Percentiles rank a stretch among this genome's conserved stretches.
Conservation (phyloP, 148 eudicot genomes). For the Nepenthes mirabilis region DNA sequence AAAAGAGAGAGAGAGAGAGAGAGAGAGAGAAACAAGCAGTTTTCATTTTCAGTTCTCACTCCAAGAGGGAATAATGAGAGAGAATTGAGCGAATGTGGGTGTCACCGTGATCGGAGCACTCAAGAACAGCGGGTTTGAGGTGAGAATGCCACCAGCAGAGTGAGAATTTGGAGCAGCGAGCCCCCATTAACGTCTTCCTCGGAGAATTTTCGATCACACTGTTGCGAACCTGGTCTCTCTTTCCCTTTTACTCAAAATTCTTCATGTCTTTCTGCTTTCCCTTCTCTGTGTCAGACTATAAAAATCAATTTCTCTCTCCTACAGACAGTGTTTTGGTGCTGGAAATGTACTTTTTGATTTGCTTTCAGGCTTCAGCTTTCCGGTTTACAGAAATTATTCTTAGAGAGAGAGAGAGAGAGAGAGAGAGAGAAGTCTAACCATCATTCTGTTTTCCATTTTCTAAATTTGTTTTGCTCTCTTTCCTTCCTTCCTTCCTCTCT, state of each 20-base stretch:
- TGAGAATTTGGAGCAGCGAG: constrained; percentile 45
- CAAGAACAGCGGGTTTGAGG: constrained; percentile 40
- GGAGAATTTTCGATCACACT: neutral
- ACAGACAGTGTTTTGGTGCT: neutral
- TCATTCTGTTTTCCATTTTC: constrained; percentile 7
- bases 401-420: too few relatives aligned
- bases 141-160: constrained; percentile 53
- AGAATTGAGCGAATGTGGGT: neutral
- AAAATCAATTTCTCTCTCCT: neutral
- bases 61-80: too few relatives aligned
- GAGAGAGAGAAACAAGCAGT: neutral
- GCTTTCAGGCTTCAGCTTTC: constrained; percentile 10
- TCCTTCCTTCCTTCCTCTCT: neutral
- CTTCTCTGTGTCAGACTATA: neutral
- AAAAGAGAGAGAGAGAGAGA: neutral
- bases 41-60: neutral
- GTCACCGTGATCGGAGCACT: constrained; percentile 27
- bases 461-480: constrained; percentile 14
- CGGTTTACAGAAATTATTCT: constrained; percentile 1
- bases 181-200: constrained; percentile 27
- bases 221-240: neutral
- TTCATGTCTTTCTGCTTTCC: neutral
- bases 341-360: constrained; percentile 4
- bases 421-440: neutral
- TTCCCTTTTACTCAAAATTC: neutral